Percentiles rank a stretch among this genome's conserved stretches.
Conservation (phyloP, 768 basidiomycete species). For the Suillus decipiens region DNA sequence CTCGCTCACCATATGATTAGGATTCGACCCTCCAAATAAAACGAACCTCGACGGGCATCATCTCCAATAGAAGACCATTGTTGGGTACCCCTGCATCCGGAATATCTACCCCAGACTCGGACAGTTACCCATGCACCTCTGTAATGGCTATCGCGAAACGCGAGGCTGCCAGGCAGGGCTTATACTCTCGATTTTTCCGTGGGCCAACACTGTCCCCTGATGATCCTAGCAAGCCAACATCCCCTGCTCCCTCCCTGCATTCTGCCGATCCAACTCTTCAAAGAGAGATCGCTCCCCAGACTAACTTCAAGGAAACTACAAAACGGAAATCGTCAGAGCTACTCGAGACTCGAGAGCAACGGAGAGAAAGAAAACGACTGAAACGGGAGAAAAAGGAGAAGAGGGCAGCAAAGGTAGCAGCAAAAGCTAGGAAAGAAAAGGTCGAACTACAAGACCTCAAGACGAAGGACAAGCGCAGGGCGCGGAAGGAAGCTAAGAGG, state of each 20-base stretch:
- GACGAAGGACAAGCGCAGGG: conserved; percentile 6
- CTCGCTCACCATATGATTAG: conserved; percentile 14
- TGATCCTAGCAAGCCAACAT: neutral
- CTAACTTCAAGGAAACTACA: neutral
- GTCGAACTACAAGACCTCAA: neutral
- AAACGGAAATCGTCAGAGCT: conserved; percentile 16
- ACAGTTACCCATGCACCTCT: conserved; percentile 40
- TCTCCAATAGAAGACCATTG: conserved; percentile 68
- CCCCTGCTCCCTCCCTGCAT: conserved; percentile 3
- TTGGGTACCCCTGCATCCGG: conserved; percentile 52
- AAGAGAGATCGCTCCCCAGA: neutral
- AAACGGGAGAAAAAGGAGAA: conserved; percentile 25
- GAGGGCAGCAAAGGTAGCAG: conserved; percentile 12
- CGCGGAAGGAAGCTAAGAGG: conserved; percentile 11
- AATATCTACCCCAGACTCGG: conserved; percentile 39
- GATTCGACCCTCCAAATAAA: conserved; percentile 35
- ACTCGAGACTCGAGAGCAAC: conserved; percentile 20
- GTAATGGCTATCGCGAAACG: conserved; percentile 70
- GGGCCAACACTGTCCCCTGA: conserved; percentile 69
- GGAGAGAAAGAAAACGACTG: conserved; percentile 24
- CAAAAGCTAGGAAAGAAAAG: conserved; percentile 10
- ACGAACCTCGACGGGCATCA: conserved; percentile 73
- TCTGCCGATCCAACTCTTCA: neutral
- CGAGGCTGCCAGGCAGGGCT: conserved; percentile 69
- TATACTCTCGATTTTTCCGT: conserved; percentile 83